Evolutionary conservation across 2,329 filamentous ascomycete species (phyloP).

Genomic region (Colletotrichum somersetense): DNA sequence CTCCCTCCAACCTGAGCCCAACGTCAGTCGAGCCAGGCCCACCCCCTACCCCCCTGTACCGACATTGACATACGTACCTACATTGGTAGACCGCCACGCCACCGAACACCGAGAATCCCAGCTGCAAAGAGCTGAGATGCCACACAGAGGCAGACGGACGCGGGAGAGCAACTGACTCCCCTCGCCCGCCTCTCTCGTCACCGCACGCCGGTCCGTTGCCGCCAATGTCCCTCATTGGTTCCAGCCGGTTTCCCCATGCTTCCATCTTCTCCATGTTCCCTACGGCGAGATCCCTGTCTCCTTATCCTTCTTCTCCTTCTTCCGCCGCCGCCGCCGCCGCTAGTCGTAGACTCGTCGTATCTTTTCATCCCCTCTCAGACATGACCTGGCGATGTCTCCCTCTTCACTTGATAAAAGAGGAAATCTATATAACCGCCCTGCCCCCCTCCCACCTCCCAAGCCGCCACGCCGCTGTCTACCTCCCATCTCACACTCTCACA

Average conservation of each 20-base stretch:
- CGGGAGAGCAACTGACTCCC: not conserved
- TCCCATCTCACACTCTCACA: conserved; percentile 7
- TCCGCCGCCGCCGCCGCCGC: not conserved
- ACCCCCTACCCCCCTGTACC: not conserved
- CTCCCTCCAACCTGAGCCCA: not conserved
- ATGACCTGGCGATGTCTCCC: conserved; percentile 23
- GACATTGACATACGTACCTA: not conserved
- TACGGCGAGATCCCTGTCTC: not conserved
- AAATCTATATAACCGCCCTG: conserved; percentile 17
- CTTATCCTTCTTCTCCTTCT: not conserved
- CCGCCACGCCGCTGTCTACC: conserved; percentile 8
- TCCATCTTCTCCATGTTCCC: conserved; percentile 12
- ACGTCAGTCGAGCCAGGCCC: not conserved
- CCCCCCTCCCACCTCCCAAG: conserved; percentile 17
- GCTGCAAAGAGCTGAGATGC: conserved; percentile 24
- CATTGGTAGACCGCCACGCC: conserved; percentile 22
- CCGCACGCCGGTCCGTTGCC: not conserved
- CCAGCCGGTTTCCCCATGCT: conserved; percentile 19
- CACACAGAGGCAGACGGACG: not conserved
- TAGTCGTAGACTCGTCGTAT: conserved; percentile 7
- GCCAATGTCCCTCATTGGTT: conserved; percentile 15
- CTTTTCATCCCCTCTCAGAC: conserved; percentile 19
- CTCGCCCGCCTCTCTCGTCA: not conserved
- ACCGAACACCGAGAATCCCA: conserved; percentile 38
- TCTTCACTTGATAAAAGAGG: not conserved